phyloP scores from a whole-genome alignment of 495 filamentous ascomycete genomes.

The Ramalina peruviana region DNA sequence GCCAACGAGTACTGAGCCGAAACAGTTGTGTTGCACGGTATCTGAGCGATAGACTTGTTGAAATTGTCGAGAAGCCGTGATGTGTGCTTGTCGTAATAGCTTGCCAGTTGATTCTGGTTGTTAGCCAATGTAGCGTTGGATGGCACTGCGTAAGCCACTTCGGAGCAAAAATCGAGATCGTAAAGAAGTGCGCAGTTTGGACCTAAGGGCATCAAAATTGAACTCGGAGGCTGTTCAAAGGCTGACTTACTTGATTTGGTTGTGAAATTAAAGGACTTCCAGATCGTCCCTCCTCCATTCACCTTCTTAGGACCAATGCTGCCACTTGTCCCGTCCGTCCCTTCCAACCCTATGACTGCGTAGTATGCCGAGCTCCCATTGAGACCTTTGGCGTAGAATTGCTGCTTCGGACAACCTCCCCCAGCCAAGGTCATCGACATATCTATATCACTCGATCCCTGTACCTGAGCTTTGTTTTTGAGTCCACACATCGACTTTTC shows the following conservation, averaged over 20 bases:
- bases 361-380: constrained; percentile 55
- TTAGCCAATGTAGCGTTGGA: constrained; percentile 45
- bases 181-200: constrained; percentile 73
- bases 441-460: constrained; percentile 35
- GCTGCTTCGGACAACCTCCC: constrained; percentile 55
- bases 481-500: constrained; percentile 64
- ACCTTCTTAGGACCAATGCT: constrained; percentile 33
- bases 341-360: constrained; percentile 52
- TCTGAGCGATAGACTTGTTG: constrained; percentile 62
- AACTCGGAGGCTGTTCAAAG: not conserved
- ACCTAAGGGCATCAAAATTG: constrained; percentile 26
- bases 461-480: constrained; percentile 44
- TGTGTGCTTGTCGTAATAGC: constrained; percentile 58
- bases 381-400: constrained; percentile 69
- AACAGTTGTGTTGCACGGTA: constrained; percentile 64
- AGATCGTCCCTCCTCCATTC: constrained; percentile 51
- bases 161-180: constrained; percentile 69
- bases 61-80: constrained; percentile 55
- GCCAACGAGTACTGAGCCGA: constrained; percentile 68
- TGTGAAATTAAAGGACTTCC: constrained; percentile 45
- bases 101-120: constrained; percentile 34
- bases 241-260: constrained; percentile 58
- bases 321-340: constrained; percentile 32
- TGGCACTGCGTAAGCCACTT: constrained; percentile 83
- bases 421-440: constrained; percentile 55